Evolutionary conservation across 2,329 filamentous ascomycete genomes (phyloP).

Genomic region (Rhexocercosporidium sp.): DNA sequence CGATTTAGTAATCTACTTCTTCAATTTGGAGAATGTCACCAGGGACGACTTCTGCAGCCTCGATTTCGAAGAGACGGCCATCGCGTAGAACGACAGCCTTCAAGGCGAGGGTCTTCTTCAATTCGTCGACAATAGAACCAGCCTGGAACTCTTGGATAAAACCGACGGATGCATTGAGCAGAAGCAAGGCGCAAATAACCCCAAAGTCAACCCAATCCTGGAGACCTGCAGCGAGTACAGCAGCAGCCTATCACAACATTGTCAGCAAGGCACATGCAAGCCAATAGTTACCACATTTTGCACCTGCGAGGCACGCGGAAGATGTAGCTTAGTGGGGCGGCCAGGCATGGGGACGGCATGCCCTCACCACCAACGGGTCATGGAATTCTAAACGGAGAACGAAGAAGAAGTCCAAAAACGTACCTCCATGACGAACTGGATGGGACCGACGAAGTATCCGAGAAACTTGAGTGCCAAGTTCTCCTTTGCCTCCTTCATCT

Average conservation of each 20-base stretch:
- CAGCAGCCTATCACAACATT: conserved; percentile 55
- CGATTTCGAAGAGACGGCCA: conserved; percentile 76
- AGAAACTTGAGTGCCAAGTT: conserved; percentile 83
- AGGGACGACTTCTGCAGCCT: conserved; percentile 83
- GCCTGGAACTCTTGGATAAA: conserved; percentile 92
- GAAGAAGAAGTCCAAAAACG: conserved; percentile 40
- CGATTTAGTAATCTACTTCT: conserved; percentile 54
- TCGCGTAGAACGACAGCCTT: conserved; percentile 89
- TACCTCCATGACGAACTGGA: conserved; percentile 94
- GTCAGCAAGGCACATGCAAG: conserved; percentile 25
- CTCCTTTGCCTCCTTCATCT: conserved; percentile 91
- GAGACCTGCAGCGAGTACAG: conserved; percentile 81
- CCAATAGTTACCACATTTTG: background rate
- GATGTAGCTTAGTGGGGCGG: background rate
- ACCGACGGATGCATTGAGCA: conserved; percentile 85
- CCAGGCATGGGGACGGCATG: background rate
- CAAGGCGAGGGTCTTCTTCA: conserved; percentile 88
- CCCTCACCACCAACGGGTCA: background rate
- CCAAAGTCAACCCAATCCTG: conserved; percentile 92
- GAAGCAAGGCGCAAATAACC: conserved; percentile 82
- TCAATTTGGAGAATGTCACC: conserved; percentile 90
- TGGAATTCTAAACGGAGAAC: conserved; percentile 25
- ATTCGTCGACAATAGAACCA: conserved; percentile 85
- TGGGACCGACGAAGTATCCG: conserved; percentile 83
- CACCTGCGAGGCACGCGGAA: background rate